phyloP scores from a whole-genome alignment of 208 protist species.

The Leishmania tropica region DNA sequence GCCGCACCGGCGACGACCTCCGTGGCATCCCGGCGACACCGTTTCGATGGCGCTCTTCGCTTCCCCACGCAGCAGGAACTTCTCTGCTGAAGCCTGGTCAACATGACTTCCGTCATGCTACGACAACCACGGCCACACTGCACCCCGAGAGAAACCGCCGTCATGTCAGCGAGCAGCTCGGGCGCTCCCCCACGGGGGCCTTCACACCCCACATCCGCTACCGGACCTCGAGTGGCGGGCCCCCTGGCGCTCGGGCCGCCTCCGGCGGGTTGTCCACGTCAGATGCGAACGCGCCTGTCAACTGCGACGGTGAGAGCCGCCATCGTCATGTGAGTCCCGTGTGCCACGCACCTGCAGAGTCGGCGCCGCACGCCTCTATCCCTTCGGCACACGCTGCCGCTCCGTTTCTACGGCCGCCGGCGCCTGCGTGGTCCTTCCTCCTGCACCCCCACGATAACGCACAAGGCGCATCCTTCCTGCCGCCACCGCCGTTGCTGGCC shows the following conservation, averaged over 20 bases:
- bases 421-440: background rate
- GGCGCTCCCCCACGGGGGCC: background rate
- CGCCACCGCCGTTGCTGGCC: background rate
- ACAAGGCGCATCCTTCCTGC: background rate
- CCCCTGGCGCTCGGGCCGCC: background rate
- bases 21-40: background rate
- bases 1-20: background rate
- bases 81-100: background rate
- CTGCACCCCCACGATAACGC: background rate
- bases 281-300: background rate
- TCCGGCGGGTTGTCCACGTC: background rate
- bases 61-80: background rate
- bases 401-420: background rate
- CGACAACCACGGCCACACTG: background rate
- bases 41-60: background rate
- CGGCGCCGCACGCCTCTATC: background rate
- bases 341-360: background rate
- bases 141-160: background rate
- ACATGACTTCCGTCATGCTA: background rate
- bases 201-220: conserved; percentile 19
- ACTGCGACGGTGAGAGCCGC: background rate
- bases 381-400: background rate
- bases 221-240: background rate
- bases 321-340: background rate
- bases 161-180: background rate